Conservation (phyloP, 1,284 basidiomycete genomes). For the Hymenochaete sp. region DNA sequence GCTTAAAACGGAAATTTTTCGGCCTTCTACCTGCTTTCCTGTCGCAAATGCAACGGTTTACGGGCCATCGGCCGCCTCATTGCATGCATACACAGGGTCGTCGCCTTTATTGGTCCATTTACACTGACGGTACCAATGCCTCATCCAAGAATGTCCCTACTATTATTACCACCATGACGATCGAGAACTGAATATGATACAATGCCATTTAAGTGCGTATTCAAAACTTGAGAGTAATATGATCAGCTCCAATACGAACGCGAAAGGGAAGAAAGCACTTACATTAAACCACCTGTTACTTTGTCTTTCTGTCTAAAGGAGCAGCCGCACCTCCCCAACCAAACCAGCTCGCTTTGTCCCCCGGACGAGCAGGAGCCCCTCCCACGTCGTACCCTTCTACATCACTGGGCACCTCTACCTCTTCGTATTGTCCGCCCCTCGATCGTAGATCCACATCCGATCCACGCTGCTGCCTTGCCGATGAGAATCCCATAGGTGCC, state of each 20-base stretch:
- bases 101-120: too few relatives aligned
- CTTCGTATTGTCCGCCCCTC: conserved; percentile 44
- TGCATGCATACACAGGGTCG: too few relatives aligned
- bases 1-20: too few relatives aligned
- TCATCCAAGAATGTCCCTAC: too few relatives aligned
- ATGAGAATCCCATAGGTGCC: conserved; percentile 20
- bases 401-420: conserved; percentile 58
- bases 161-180: too few relatives aligned
- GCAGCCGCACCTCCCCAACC: conserved; percentile 29
- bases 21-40: too few relatives aligned
- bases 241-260: not conserved
- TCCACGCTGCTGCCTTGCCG: conserved; percentile 25
- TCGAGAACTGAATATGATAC: too few relatives aligned
- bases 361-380: conserved; percentile 15
- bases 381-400: conserved; percentile 47
- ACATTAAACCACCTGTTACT: conserved; percentile 20
- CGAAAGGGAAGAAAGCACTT: not conserved
- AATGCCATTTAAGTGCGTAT: too few relatives aligned
- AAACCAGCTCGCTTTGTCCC: conserved; percentile 31
- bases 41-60: too few relatives aligned
- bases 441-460: conserved; percentile 37
- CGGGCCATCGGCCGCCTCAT: too few relatives aligned
- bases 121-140: too few relatives aligned
- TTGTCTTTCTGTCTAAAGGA: conserved; percentile 17
- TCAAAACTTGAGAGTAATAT: too few relatives aligned